These are phyloP conservation scores for Ophiostoma triangulosporum DNA, from an alignment of 2,329 filamentous ascomycete species.

Conservation along the genomic window DNA sequence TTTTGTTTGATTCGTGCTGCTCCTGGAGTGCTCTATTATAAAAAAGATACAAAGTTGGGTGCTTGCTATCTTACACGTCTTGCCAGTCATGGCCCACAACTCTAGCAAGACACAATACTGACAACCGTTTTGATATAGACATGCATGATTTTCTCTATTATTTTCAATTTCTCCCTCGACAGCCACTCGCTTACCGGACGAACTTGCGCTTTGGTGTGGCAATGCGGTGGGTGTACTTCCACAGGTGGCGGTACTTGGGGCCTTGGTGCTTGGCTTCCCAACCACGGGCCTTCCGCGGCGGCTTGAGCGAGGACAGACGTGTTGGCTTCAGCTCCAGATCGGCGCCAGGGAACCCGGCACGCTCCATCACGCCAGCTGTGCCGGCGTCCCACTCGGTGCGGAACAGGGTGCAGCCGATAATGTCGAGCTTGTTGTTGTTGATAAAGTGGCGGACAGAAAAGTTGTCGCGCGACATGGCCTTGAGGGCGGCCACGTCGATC, in stretches of 20 bases:
- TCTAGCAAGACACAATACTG: not conserved
- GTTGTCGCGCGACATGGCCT: slow-evolving; percentile 37
- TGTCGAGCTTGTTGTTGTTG: slow-evolving; percentile 51
- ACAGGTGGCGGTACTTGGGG: slow-evolving; percentile 50
- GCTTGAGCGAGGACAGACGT: slow-evolving; percentile 56
- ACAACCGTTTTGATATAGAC: not conserved
- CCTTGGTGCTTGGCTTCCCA: slow-evolving; percentile 55
- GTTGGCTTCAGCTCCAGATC: slow-evolving; percentile 77
- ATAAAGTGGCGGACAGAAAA: slow-evolving; percentile 68
- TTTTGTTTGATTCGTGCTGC: not conserved
- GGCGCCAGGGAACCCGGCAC: slow-evolving; percentile 58
- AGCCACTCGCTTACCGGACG: slow-evolving; percentile 11
- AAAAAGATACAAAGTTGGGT: slow-evolving; percentile 3
- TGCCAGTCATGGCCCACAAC: not conserved
- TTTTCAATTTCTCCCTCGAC: not conserved
- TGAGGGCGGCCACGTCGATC: slow-evolving; percentile 41
- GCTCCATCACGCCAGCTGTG: slow-evolving; percentile 76
- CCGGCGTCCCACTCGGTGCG: slow-evolving; percentile 78
- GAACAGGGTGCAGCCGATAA: slow-evolving; percentile 81
- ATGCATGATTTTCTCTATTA: not conserved
- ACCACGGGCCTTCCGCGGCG: slow-evolving; percentile 44
- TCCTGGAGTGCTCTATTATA: not conserved
- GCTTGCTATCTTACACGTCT: slow-evolving; percentile 8
- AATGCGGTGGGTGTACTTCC: slow-evolving; percentile 52
- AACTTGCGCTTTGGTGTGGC: slow-evolving; percentile 17